A percentile compares a stretch with the other conserved stretches of the same genome.
Conservation (phyloP, 2,329 filamentous ascomycete genomes). For the Alternaria triticina region DNA sequence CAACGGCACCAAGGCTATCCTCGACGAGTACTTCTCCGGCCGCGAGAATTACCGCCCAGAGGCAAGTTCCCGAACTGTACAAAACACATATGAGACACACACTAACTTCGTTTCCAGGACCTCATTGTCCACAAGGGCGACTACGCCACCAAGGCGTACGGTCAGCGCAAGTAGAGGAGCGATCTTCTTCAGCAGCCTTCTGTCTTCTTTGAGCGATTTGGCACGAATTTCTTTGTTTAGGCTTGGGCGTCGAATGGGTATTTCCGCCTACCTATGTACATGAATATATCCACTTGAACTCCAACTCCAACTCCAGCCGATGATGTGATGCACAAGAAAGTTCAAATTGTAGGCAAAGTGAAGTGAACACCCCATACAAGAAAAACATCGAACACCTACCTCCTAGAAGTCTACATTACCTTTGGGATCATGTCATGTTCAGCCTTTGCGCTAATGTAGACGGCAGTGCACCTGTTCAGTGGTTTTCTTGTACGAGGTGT, state of each 20-base stretch:
- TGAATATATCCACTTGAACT: constrained; percentile 31
- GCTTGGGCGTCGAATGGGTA: constrained; percentile 17
- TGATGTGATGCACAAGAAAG: not conserved
- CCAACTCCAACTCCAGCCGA: not conserved
- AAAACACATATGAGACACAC: not conserved
- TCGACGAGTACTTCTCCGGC: constrained; percentile 88
- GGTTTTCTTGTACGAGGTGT: not conserved
- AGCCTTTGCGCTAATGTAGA: not conserved
- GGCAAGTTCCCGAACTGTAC: too few relatives aligned
- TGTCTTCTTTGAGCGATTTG: constrained; percentile 20
- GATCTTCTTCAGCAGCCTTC: not conserved
- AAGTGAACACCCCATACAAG: not conserved
- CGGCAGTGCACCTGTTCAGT: not conserved
- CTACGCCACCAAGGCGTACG: constrained; percentile 94
- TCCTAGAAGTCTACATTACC: not conserved
- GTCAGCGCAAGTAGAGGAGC: constrained; percentile 67
- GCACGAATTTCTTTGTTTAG: constrained; percentile 25
- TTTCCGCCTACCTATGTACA: constrained; percentile 29
- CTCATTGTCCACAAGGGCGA: constrained; percentile 88
- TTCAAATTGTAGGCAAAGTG: not conserved
- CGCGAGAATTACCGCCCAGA: constrained; percentile 84
- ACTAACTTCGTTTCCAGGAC: constrained; percentile 48
- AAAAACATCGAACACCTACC: not conserved
- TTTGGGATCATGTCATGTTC: too few relatives aligned
- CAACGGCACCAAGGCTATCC: constrained; percentile 84